phyloP scores from a whole-genome alignment of 805 yeast genomes.

The Lachancea dasiensis region DNA sequence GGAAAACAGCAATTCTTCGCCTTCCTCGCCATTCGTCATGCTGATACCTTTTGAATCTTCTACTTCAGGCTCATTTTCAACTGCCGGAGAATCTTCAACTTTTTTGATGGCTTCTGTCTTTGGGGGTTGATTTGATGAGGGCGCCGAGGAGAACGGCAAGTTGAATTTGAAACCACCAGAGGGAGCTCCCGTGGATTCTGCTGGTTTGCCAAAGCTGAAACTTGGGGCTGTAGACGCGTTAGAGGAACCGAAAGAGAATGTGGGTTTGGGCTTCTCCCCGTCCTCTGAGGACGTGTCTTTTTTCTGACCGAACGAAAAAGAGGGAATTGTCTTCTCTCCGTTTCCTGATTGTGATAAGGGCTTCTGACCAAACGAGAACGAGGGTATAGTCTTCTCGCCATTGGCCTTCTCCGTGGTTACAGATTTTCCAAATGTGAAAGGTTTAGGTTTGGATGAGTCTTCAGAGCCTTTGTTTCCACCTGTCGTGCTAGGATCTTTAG shows the following conservation, averaged over 20 bases:
- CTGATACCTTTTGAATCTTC: constrained; percentile 41
- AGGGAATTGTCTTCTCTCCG: constrained; percentile 13
- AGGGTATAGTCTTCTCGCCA: constrained; percentile 11
- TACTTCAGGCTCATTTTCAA: constrained; percentile 38
- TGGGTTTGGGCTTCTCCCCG: constrained; percentile 13
- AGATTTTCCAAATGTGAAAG: constrained; percentile 1
- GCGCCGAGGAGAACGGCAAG: constrained; percentile 26
- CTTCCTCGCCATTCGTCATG: constrained; percentile 77
- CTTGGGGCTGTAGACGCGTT: constrained; percentile 19
- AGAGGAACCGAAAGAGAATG: constrained; percentile 22
- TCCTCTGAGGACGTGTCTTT: not conserved
- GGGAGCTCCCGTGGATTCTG: constrained; percentile 16
- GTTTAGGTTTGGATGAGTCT: constrained; percentile 6
- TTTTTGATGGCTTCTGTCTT: constrained; percentile 21
- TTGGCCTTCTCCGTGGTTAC: constrained; percentile 2
- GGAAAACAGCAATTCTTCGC: constrained; percentile 57
- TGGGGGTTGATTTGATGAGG: constrained; percentile 9
- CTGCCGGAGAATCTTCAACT: constrained; percentile 20
- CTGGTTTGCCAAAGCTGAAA: constrained; percentile 24
- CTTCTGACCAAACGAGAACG: constrained; percentile 20
- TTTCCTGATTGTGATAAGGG: not conserved
- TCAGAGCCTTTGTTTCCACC: not conserved
- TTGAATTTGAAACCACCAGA: constrained; percentile 32
- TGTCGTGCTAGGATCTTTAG: not conserved
- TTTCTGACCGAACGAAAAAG: constrained; percentile 23